Base-by-base conservation (phyloP, 108 stramenopile genomes). In the Fistulifera solaris region DNA sequence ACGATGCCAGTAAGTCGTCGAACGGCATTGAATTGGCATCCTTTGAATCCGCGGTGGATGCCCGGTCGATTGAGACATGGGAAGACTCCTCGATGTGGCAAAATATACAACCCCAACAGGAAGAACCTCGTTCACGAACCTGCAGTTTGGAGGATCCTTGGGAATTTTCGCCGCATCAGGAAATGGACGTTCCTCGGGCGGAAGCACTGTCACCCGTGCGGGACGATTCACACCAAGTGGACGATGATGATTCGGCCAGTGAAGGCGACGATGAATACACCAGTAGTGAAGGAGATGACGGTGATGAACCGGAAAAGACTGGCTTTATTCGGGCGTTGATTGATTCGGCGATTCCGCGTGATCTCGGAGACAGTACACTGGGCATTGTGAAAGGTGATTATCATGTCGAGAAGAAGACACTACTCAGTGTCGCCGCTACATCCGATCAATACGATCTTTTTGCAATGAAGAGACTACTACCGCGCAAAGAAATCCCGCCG, bases 391-490 rank as follows among this genome's bases (percentile, higher is more conserved):
- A 80, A 55, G 91, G 91, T 26, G 87, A 87, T 17, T 87, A 81
- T 50, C 63, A 77, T 14, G 83, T 88, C 8, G 85, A 87, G 61
- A 81, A 80, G 60, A 93, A 89, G 56, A 86, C 87, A 2, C 60
- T 93, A 40, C 52, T 93, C 53, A 73, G 84, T 63, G 87, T 89
- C 59, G 91, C 91, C 21, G 72, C 85, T 38, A 86, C 91, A 25
- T 85, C 87, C 0, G 91, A 93, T 56, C 77, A 80, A 45, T 88
- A 93, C 65, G 84, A 84, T 70, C 67, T 93, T 65, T 89, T 93
- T 58, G 71, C 78, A 5, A 35, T 35, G 31, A 35, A 35, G 31
- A 35, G 31, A 8, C 31, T 35, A 8, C 31, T 35, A 35, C 31
- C 31, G 31, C 31, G 31, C 6, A 35, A 35, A 35, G 31, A 35